Evolutionary conservation across 495 filamentous ascomycete genomes (phyloP), one percentile per base, ranked within the genome.

Genomic region (Lasiosphaeria ovina): DNA sequence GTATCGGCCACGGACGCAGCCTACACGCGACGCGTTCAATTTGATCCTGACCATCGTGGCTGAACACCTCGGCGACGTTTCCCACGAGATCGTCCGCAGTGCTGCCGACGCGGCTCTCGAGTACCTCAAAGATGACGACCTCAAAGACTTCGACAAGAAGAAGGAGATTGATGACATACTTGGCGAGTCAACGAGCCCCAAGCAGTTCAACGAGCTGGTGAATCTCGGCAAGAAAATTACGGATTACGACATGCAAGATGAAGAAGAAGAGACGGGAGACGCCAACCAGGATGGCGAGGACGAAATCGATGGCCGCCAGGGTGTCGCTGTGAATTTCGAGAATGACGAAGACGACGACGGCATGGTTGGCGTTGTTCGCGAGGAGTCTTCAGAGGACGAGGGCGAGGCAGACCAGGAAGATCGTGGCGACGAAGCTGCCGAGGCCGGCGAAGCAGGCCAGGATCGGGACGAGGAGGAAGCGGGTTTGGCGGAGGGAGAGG

Each of bases 181-280:
- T 45, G 95, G 93, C 33, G 83, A 81, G 8, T 87, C 85, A 1
- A 87, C 96, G 80, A 86, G 82, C 36, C 85, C 90, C 0, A 97
- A 98, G 71, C 88, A 96, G 68, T 99, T 97, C 75, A 98, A 97
- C 67, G 94, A 98, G 75, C 77, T 98, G 51, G 88, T 98, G 53
- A 99, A 96, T 71, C 80, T 99, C 6, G 91, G 93, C 36, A 99
- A 98, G 80, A 99, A 99, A 75, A 96, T 99, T 65, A 98, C 95
- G 35, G 94, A 99, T 73, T 99, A 97, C 78, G 90, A 97, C 73
- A 91, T 90, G 35, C 92, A 97, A 69, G 93, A 97, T 66, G 94
- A 98, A 33, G 93, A 97, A 66, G 94, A 97, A 59, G 86, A 92
- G 40, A 90, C 93, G 86, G 89, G 82, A 34, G 79, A 87, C 51